Evolutionary conservation across 192 early-diverging fungal species (phyloP), one percentile per base, ranked within the genome.

Genomic region (Backusella circina): DNA sequence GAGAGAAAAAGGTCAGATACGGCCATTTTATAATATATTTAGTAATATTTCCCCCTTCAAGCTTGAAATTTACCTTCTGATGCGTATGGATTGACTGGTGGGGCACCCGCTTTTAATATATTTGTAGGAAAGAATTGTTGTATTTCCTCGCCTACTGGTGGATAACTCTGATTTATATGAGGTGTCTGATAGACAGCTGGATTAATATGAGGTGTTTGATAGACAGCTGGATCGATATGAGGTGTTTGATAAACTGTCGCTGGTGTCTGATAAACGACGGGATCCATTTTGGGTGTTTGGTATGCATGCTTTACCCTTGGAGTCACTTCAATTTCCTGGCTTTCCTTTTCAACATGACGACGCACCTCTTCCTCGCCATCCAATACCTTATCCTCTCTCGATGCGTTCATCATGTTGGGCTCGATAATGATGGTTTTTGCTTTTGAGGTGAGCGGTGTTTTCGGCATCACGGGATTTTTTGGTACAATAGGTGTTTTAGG

Each of bases 101-200:
- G 69, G 15, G 69, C 69, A 32, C 69, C 69, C n/a, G 69, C 69
- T 32, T 41, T 70, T 28, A 70, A 47, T 26, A 70, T 70, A 5
- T 44, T 70, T 13, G 37, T 70, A 8, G 69, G 69, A 30, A 30
- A 70, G 33, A 47, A 38, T 28, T 37, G 33, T 16, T 41, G 38
- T 6, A 44, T 37, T 16, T 16, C n/a, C 3, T 68, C 32, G 18
- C 26, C 12, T 38, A 10, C n/a, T 12, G 35, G 32, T 13, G 31
- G 16, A 37, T 36, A 61, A 13, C 10, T 8, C 50, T 51, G 50
- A 5, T 51, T 51, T 3, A 61, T 61, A 12, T 61, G 54, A 61
- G 54, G 54, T 10, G 54, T 61, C 12, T 61, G 54, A 61, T 61
- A 61, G 54, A 28, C 9, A 12, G 23, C 54, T 28, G 54, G 54